phyloP scores from a whole-genome alignment of 805 yeast genomes.

The Wickerhamomyces rabaulensis region DNA sequence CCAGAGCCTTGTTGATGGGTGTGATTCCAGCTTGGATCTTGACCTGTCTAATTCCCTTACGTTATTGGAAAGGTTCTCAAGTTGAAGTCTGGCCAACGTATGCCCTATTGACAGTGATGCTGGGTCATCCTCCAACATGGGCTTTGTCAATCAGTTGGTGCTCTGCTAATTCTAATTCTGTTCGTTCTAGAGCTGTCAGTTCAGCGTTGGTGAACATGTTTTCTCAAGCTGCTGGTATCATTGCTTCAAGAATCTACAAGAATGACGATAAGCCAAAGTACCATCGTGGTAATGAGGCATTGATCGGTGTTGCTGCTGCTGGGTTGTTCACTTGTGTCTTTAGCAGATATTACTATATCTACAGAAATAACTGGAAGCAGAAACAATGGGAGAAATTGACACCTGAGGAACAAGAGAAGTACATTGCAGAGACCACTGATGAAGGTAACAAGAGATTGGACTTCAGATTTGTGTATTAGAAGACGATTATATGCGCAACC shows the following conservation, averaged over 20 bases:
- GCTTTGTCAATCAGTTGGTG: constrained; percentile 35
- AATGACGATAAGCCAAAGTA: constrained; percentile 55
- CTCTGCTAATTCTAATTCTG: constrained; percentile 57
- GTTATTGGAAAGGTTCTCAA: constrained; percentile 33
- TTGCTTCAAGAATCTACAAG: constrained; percentile 52
- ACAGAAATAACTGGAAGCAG: constrained; percentile 38
- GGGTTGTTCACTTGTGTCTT: constrained; percentile 25
- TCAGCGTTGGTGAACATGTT: constrained; percentile 63
- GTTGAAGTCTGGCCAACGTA: constrained; percentile 22
- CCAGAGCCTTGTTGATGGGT: constrained; percentile 22
- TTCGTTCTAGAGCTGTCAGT: constrained; percentile 58
- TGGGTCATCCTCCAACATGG: constrained; percentile 1
- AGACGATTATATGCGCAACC: too few species aligned
- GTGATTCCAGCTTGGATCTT: constrained; percentile 29
- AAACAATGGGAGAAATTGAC: constrained; percentile 46
- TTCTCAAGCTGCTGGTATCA: constrained; percentile 53
- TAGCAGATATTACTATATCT: constrained; percentile 27
- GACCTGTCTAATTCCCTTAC: constrained; percentile 27
- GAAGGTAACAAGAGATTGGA: constrained; percentile 56
- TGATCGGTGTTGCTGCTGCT: constrained; percentile 33
- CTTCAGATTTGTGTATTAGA: constrained; percentile 28
- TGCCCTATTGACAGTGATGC: constrained; percentile 20
- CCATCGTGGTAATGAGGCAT: constrained; percentile 46
- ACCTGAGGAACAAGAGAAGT: constrained; percentile 43
- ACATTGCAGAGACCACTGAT: constrained; percentile 40